Base-by-base conservation (phyloP, 2,329 filamentous ascomycete species). In the Aspergillus jensenii region DNA sequence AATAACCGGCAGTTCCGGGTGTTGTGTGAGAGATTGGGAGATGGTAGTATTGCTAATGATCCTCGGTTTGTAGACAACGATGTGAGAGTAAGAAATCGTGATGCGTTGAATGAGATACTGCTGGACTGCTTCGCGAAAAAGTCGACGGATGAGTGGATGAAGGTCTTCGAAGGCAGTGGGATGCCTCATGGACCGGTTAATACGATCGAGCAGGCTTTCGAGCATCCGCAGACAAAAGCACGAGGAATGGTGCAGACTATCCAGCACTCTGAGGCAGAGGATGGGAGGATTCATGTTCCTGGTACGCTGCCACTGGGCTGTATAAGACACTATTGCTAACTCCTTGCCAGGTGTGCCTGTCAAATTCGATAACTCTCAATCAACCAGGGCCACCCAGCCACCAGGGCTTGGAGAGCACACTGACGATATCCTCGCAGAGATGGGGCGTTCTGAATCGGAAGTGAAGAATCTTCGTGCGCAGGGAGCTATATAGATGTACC, bases 1-100 rank as follows among this genome's bases (percentile, higher is more conserved):
- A 91, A 91, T 65, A 86, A 90, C 68, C 81, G 84, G 6, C 79
- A 90, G 2, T 91, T 89, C 61, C 82, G 82, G 15, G 80, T 88
- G 19, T 74, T 91, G 9, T 88, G 86, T 65, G 79, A 85, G 37
- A 81, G 82, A 1, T 74, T 90, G 0, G 82, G 81, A 0, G 78
- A 76, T 17, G 79, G 84, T 0, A 81, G 87, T 48, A 87, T 87
- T 82, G 85, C 83, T 59, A 76, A 81, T 1, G 82, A 90, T 64
- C 67, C 80, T 1, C 82, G 79, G 58, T 91, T 84, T 73, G 76
- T 72, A 62, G 82, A 84, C 54, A 91, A 91, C 62, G 81, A 83
- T 11, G 76, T 81, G 54, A 78, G 88, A 14, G 87, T 91, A 0
- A 78, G 85, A 52, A 73, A 79, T 55, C 67, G 73, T 1, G 63